phyloP scores from a whole-genome alignment of 2,329 filamentous ascomycete genomes.

The Chalara sp. region DNA sequence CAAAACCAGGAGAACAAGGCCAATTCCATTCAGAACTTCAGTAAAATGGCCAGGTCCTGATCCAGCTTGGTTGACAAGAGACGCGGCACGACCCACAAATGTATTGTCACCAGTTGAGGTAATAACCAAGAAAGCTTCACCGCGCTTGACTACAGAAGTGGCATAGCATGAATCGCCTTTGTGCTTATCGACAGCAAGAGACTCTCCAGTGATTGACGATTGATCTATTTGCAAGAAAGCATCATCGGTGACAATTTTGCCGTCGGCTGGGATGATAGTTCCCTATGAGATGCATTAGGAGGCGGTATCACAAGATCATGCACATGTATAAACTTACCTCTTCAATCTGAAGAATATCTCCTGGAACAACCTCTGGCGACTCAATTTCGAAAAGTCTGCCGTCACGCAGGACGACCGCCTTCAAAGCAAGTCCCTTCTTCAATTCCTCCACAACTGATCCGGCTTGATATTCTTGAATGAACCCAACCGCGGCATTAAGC shows the following conservation, averaged over 20 bases:
- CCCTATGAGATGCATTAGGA: conserved; percentile 39
- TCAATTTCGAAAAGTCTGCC: conserved; percentile 72
- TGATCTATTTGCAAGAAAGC: conserved; percentile 88
- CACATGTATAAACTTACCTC: conserved; percentile 41
- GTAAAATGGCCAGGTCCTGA: conserved; percentile 80
- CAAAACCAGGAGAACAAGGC: conserved; percentile 70
- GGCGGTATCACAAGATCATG: not conserved
- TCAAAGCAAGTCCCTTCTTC: conserved; percentile 84
- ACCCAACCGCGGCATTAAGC: conserved; percentile 80
- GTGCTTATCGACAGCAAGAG: conserved; percentile 85
- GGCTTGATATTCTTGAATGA: conserved; percentile 84
- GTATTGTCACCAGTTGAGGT: conserved; percentile 84
- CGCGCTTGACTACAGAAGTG: conserved; percentile 86
- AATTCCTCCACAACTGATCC: conserved; percentile 86
- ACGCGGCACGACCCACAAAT: conserved; percentile 82
- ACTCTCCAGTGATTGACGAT: conserved; percentile 87
- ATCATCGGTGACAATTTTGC: conserved; percentile 75
- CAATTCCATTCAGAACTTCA: conserved; percentile 82
- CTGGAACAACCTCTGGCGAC: conserved; percentile 77
- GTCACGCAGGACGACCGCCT: conserved; percentile 81
- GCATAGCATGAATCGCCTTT: conserved; percentile 74
- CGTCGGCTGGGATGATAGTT: conserved; percentile 86
- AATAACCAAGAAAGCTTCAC: conserved; percentile 76
- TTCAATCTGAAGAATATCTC: conserved; percentile 84
- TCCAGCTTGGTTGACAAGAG: conserved; percentile 72